Conservation (phyloP, 345 rosid genomes). For the Dimocarpus longan region DNA sequence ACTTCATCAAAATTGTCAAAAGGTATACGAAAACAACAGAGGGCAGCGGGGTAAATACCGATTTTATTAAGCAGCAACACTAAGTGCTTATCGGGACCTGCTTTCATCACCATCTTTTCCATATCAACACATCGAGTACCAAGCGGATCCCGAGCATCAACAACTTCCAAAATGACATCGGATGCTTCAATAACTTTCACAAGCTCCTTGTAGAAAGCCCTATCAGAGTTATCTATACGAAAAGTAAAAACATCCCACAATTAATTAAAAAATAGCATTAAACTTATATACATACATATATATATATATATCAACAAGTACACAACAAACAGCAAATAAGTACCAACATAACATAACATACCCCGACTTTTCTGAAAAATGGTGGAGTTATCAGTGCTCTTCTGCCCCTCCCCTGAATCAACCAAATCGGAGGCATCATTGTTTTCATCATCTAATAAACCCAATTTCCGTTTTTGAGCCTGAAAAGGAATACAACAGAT, state of each 20-base stretch:
- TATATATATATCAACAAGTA: not conserved
- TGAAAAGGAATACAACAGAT: conserved; percentile 21
- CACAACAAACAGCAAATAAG: not conserved
- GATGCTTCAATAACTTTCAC: conserved; percentile 88
- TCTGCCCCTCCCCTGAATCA: conserved; percentile 26
- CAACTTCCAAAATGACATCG: conserved; percentile 94
- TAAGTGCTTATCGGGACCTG: conserved; percentile 77
- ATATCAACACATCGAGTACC: conserved; percentile 92
- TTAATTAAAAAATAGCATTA: not conserved
- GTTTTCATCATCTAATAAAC: conserved; percentile 51
- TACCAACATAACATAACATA: conserved; percentile 17
- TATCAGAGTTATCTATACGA: conserved; percentile 74
- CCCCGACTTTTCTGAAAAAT: conserved; percentile 55
- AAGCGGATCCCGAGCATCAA: conserved; percentile 93
- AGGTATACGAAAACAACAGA: too few relatives aligned
- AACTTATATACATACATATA: not conserved
- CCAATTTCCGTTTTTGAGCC: conserved; percentile 83
- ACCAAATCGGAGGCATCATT: conserved; percentile 33
- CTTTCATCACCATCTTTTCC: conserved; percentile 91
- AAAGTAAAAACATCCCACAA: conserved; percentile 19
- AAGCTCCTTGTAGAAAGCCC: conserved; percentile 95
- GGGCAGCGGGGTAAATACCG: conserved; percentile 40
- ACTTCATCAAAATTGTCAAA: not conserved
- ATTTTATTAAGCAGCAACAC: conserved; percentile 91
- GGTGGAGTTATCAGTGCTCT: conserved; percentile 26